Base-by-base conservation (phyloP, 2,329 filamentous ascomycete genomes). In the Plectosphaerella sp. region DNA sequence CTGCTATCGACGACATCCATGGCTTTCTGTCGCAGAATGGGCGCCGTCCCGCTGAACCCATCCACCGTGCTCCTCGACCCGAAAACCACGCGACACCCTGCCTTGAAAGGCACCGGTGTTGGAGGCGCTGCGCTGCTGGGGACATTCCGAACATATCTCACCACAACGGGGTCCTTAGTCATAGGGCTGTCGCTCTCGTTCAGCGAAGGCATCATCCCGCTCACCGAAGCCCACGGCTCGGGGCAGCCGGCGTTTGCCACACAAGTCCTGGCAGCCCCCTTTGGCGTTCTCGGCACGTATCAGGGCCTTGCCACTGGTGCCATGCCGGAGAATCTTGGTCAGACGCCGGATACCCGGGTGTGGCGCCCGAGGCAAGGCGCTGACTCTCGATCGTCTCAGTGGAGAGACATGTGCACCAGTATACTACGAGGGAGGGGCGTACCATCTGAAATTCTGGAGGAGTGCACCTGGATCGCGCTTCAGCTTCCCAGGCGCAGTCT, bases 141-240 rank as follows among this genome's bases (percentile, higher is more conserved):
- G 3, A 80, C 76, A 7, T 72, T 84, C 15, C 74, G 75, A 47
- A 71, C 77, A 9, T 80, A 80, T 55, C 62, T 84, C 48, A 83
- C 80, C 6, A 83, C 78, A 2, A 78, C 77, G 0, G 81, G 81
- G 3, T 72, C 73, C 11, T 67, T 84, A 8, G 64, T 83, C 14
- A 67, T 82, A 24, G 74, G 72, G 42, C 60, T 84, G 24, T 71
- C 69, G 39, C 70, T 82, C 47, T 72, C 76, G 4, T 62, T 71
- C 39, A 75, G 78, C 42, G 67, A 72, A 37, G 78, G 76, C 7
- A 64, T 84, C 39, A 62, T 73, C 14, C 72, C 71, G 1, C 66
- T 77, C 18, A 73, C 76, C 15, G 75, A 81, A 54, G 64, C 64
- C 7, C 55, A 73, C 33, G 66, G 68, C 14, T 63, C 70, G 14